A percentile compares a stretch with the other conserved stretches of the same genome.
Conservation (phyloP, 495 filamentous ascomycete species). For the Niebla homalea region DNA sequence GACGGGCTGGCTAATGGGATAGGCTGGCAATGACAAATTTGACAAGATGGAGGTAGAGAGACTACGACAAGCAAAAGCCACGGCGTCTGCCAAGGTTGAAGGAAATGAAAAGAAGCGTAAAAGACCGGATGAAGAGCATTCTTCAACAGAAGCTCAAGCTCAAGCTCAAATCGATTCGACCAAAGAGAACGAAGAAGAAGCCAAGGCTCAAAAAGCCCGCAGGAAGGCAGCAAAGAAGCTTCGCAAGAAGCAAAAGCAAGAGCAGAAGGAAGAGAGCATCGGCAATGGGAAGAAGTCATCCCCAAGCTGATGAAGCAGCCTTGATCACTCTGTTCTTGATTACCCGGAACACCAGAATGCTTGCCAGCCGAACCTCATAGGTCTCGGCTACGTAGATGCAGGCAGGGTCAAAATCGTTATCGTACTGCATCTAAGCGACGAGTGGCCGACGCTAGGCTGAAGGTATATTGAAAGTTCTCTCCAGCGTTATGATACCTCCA, state of each 20-base stretch:
- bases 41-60: slow-evolving; percentile 41
- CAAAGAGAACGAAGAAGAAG: not conserved
- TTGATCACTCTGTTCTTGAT: too few species aligned
- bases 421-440: too few species aligned
- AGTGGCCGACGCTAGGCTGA: too few species aligned
- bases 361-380: too few species aligned
- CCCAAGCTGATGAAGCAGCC: too few species aligned
- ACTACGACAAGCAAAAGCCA: slow-evolving; percentile 38
- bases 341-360: too few species aligned
- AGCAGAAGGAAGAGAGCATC: not conserved
- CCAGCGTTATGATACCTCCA: too few species aligned
- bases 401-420: too few species aligned
- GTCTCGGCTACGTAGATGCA: too few species aligned
- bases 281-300: too few species aligned
- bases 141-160: not conserved
- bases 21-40: slow-evolving; percentile 53
- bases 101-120: slow-evolving; percentile 22
- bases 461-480: too few species aligned
- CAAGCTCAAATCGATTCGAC: not conserved
- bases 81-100: slow-evolving; percentile 36
- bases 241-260: not conserved
- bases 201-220: slow-evolving; percentile 18
- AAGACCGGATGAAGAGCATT: slow-evolving; percentile 18
- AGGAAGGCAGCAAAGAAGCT: not conserved
- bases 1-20: too few species aligned